Evolutionary conservation across 148 eudicot species (phyloP), one percentile per base, ranked within the genome.

Genomic region (Vaccinium vitisidaea): DNA sequence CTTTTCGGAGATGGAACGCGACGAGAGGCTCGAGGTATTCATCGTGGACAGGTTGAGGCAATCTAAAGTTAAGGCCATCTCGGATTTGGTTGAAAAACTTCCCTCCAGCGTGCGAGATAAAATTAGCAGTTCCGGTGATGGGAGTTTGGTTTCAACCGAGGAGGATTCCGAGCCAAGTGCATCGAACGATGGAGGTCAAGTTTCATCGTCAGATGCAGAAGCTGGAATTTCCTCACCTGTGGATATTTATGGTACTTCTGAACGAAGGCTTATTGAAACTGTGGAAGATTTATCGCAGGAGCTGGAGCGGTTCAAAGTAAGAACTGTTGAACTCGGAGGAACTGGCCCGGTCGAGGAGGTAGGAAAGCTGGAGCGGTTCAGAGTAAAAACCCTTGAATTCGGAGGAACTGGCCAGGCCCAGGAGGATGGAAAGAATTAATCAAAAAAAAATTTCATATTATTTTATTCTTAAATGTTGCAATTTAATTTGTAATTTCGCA

Each of bases 281-380:
- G 85, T 86, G 61, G 87, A 86, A 8, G 87, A 77, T 54, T 65
- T 82, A 1, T 76, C 87, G 32, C 79, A 53, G 59, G 71, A 77
- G 77, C 84, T 86, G 43, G 87, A 86, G 65, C 30, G 84, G 21
- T 86, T 86, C 82, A 86, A 82, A 86, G 80, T 86, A 1, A 86
- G 15, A 50, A 86, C 84, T 23, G 80, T 76, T 63, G 77, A 85
- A n/a, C 0, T 70, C 49, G 84, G 49, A 30, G 86, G 30, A 23
- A 58, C 19, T 54, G 71, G 7, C 23, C 73, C 7, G 56, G 71
- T n/a, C 77, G 19, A 80, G 75, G 55, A 79, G 30, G 79, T 53
- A 54, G 63, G 18, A 63, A 63, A 63, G 32, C 84, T 86, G 43
- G 87, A 86, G 65, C 30, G 84, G 21, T 86, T 86, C 82, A 86